A percentile compares a stretch with the other conserved stretches of the same genome.
Conservation (phyloP, 225 moss, liverwort and hornwort species). For the Marchantia paleacea region DNA sequence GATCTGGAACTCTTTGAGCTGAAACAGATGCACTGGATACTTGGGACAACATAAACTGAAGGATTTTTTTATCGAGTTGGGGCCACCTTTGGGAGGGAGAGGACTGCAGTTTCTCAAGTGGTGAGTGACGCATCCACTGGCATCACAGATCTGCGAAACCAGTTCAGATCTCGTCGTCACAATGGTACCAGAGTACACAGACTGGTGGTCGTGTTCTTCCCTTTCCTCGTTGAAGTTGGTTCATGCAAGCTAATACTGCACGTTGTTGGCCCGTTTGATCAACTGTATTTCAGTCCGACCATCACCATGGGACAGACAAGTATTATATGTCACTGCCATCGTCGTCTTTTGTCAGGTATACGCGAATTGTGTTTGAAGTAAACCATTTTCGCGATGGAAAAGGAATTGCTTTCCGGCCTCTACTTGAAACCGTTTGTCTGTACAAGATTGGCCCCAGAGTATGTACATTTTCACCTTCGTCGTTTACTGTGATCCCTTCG, state of each 20-base stretch:
- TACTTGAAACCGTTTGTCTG: constrained; percentile 74
- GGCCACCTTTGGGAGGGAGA: constrained; percentile 75
- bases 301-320: no score
- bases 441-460: constrained; percentile 91
- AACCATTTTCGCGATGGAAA: constrained; percentile 59
- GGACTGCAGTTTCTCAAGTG: constrained; percentile 59
- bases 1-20: neutral
- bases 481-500: no score
- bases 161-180: no score
- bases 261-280: no score
- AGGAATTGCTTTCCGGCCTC: constrained; percentile 69
- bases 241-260: no score
- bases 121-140: constrained; percentile 23
- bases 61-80: constrained; percentile 57
- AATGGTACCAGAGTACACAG: no score
- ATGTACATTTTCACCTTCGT: neutral
- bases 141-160: no score
- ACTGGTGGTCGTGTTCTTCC: no score
- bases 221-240: no score
- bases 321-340: no score
- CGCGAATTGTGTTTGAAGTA: constrained; percentile 75
- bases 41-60: constrained; percentile 82
- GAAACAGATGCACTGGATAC: constrained; percentile 59
- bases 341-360: constrained; percentile 45
- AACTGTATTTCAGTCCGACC: no score